Conservation (phyloP, 2,329 filamentous ascomycete species). For the Dactylonectria macrodidyma region DNA sequence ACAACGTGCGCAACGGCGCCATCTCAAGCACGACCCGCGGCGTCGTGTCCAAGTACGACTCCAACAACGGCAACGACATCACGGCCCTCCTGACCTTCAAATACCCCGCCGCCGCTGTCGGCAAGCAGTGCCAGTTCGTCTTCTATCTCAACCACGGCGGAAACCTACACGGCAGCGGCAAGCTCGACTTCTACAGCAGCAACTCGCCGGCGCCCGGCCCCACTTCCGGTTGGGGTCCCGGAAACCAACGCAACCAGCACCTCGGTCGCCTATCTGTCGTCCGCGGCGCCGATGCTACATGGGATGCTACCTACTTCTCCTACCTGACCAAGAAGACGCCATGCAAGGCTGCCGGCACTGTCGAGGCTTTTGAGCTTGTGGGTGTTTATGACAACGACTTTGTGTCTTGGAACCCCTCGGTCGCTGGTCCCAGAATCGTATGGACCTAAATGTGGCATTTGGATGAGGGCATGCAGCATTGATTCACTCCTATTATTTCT, state of each 20-base stretch:
- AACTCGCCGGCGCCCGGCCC: slow-evolving; percentile 39
- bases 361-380: slow-evolving; percentile 40
- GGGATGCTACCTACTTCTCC: slow-evolving; percentile 36
- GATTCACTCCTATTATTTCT: not conserved
- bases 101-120: slow-evolving; percentile 41
- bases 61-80: slow-evolving; percentile 45
- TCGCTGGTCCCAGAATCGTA: slow-evolving; percentile 36
- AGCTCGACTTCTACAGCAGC: slow-evolving; percentile 49
- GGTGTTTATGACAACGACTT: slow-evolving; percentile 38
- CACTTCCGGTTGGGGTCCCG: slow-evolving; percentile 40
- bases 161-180: slow-evolving; percentile 41
- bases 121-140: slow-evolving; percentile 46
- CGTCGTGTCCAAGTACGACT: slow-evolving; percentile 39
- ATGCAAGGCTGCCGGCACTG: slow-evolving; percentile 36
- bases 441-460: slow-evolving; percentile 24
- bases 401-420: slow-evolving; percentile 32
- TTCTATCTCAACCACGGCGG: slow-evolving; percentile 44
- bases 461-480: not conserved
- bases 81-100: slow-evolving; percentile 50
- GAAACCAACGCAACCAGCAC: slow-evolving; percentile 47
- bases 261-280: slow-evolving; percentile 34
- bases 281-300: slow-evolving; percentile 6
- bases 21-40: slow-evolving; percentile 34
- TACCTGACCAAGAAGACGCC: slow-evolving; percentile 36
- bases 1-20: slow-evolving; percentile 44